These are phyloP conservation scores for Amanita fuliginea DNA, from an alignment of 768 basidiomycete genomes.

Conservation along the genomic window DNA sequence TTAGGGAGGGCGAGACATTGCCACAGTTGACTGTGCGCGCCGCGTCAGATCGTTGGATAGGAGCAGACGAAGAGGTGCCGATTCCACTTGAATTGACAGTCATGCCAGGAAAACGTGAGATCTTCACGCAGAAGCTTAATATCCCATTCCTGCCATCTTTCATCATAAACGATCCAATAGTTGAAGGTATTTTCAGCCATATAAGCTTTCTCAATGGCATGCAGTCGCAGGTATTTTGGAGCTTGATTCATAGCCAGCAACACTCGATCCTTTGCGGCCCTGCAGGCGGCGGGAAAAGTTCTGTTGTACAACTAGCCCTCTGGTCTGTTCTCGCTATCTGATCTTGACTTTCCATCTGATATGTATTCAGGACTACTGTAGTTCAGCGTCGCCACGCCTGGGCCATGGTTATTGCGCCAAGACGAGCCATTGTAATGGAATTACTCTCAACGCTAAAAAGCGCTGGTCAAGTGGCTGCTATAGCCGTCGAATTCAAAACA, in stretches of 20 bases:
- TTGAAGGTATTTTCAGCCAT: slow-evolving; percentile 35
- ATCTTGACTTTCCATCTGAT: neutral
- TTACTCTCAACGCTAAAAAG: slow-evolving; percentile 40
- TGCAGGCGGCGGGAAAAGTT: slow-evolving; percentile 71
- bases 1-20: slow-evolving; percentile 47
- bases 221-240: slow-evolving; percentile 88
- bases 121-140: slow-evolving; percentile 53
- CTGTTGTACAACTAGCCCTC: slow-evolving; percentile 53
- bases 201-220: slow-evolving; percentile 64
- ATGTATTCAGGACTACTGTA: slow-evolving; percentile 40
- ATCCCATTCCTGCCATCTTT: slow-evolving; percentile 64
- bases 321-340: slow-evolving; percentile 41
- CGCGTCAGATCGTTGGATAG: slow-evolving; percentile 89
- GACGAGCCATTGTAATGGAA: slow-evolving; percentile 44
- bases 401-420: slow-evolving; percentile 55
- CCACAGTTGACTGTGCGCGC: slow-evolving; percentile 63
- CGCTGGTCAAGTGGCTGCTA: slow-evolving; percentile 23
- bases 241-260: slow-evolving; percentile 48
- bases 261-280: slow-evolving; percentile 75
- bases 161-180: slow-evolving; percentile 31
- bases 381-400: slow-evolving; percentile 32
- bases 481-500: slow-evolving; percentile 26
- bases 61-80: slow-evolving; percentile 65
- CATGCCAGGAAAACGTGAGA: slow-evolving; percentile 58
- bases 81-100: slow-evolving; percentile 57